Percentiles rank a stretch among this genome's conserved stretches.
These are phyloP conservation scores for Populus simonii DNA, from an alignment of 345 rosid species.

Conservation along the genomic window DNA sequence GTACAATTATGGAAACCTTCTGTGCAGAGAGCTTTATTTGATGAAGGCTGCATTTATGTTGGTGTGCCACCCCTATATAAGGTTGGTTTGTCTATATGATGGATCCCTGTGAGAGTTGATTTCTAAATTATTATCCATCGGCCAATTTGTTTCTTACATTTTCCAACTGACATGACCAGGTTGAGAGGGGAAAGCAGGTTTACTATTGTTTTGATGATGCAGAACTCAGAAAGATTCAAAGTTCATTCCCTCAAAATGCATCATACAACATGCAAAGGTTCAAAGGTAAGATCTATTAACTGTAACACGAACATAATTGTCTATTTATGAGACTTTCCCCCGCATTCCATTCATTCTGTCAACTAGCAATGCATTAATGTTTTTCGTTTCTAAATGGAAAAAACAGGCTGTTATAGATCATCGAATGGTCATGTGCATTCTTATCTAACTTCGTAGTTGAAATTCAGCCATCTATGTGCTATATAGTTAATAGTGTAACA, in stretches of 20 bases:
- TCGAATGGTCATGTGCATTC: neutral
- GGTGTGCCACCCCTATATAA: conserved; percentile 98
- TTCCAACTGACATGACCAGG: conserved; percentile 41
- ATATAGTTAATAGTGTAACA: neutral
- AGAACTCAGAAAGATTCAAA: conserved; percentile 57
- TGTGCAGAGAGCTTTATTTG: conserved; percentile 80
- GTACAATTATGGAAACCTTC: conserved; percentile 20
- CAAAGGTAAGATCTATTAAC: conserved; percentile 59
- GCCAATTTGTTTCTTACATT: neutral
- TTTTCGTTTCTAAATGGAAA: neutral
- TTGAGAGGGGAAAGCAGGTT: conserved; percentile 84
- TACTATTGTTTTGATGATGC: conserved; percentile 76
- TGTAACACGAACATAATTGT: neutral
- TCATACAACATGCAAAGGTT: conserved; percentile 91
- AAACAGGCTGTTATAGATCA: neutral
- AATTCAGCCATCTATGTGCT: neutral
- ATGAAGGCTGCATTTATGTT: conserved; percentile 90
- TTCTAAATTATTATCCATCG: neutral
- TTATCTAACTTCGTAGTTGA: neutral
- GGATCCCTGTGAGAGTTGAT: too few species aligned
- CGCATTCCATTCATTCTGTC: neutral
- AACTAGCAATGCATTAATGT: neutral
- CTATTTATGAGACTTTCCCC: neutral
- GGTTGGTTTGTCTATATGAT: conserved; percentile 36
- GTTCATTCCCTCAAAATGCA: conserved; percentile 74